Percentiles rank a stretch among this genome's conserved stretches.
These are phyloP conservation scores for Kwoniella europaea DNA, from an alignment of 768 basidiomycete genomes.

Conservation along the genomic window DNA sequence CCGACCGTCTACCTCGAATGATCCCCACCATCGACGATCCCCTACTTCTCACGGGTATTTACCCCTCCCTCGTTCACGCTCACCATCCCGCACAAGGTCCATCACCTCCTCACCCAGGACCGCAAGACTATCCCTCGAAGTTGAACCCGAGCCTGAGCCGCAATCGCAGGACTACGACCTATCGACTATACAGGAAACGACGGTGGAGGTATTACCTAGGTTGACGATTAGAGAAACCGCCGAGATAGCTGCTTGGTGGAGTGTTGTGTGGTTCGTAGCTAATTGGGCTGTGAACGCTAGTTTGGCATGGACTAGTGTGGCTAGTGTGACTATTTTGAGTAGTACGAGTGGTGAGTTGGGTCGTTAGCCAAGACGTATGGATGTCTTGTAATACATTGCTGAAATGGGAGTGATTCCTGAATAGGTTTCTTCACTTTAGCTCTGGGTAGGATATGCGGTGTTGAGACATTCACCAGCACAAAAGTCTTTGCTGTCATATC, in stretches of 20 bases:
- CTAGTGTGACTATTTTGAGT: slow-evolving; percentile 85
- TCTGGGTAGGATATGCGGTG: slow-evolving; percentile 77
- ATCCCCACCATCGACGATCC: slow-evolving; percentile 10
- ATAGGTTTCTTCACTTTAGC: slow-evolving; percentile 92
- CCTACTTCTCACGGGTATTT: slow-evolving; percentile 14
- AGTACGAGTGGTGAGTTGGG: slow-evolving; percentile 93
- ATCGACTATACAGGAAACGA: not conserved
- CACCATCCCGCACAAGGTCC: slow-evolving; percentile 11
- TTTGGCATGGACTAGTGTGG: slow-evolving; percentile 87
- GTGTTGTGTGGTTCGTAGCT: slow-evolving; percentile 86
- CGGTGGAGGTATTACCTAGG: slow-evolving; percentile 53
- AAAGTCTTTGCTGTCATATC: slow-evolving; percentile 79
- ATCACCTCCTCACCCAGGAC: slow-evolving; percentile 12
- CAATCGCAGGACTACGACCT: not conserved
- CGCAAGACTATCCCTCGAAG: slow-evolving; percentile 8
- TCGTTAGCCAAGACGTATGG: too few species aligned
- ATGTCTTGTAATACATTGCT: too few species aligned
- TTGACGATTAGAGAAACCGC: slow-evolving; percentile 75
- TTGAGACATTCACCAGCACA: slow-evolving; percentile 73
- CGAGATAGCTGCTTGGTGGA: slow-evolving; percentile 76
- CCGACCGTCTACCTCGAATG: slow-evolving; percentile 19
- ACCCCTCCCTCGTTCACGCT: slow-evolving; percentile 8
- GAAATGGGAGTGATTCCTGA: too few species aligned
- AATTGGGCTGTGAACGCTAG: slow-evolving; percentile 89
- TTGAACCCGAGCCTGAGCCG: not conserved